Base-by-base conservation (phyloP, 306 rosid genomes). In the Echinosophora koreensis region DNA sequence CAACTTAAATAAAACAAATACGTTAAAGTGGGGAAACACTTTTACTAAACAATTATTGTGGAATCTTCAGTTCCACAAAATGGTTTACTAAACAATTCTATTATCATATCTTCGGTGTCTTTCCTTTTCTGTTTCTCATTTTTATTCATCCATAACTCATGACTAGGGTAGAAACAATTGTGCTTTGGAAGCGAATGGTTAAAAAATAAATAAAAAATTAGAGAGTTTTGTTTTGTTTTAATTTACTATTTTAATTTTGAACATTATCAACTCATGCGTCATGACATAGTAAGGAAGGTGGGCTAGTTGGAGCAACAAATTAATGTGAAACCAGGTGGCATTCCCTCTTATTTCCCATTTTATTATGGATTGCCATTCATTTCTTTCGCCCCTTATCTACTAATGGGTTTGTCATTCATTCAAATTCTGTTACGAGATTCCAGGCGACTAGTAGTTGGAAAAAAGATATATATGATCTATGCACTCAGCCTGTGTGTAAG, bases 331-430 rank as follows among this genome's bases (percentile, higher is more conserved):
- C 14, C 55, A 51, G 22, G 4, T 39, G 66, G 3, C 74, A 66
- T 50, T 17, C 16, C 30, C 10, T 22, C 6, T 58, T 44, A 16
- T 3, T 72, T 41, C 46, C 13, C 35, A 55, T 55, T 54, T 42
- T 8, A 22, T 73, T 61, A 30, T 37, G 3, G 0, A 8, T 32
- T 39, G 37, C 15, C 16, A 66, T 66, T 41, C 16, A 66, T 66
- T 42, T 9, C 35, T 1, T 57, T 56, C 32, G 8, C 16, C 30
- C 39, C 18, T 67, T 67, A 7, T 6, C 22, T 28, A 14, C 14
- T 46, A 46, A 27, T 71, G 76, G 64, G 76, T 39, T n/a, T 54
- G 18, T 18, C 64, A 54, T 37, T 55, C 39, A 71, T 57, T 57
- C n/a, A 57, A 57, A 10, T 49, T n/a, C 14, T 49, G 17, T 5